These are phyloP conservation scores for Diophrys sp. DNA, from an alignment of 73 alveolate genomes.

Conservation along the genomic window DNA sequence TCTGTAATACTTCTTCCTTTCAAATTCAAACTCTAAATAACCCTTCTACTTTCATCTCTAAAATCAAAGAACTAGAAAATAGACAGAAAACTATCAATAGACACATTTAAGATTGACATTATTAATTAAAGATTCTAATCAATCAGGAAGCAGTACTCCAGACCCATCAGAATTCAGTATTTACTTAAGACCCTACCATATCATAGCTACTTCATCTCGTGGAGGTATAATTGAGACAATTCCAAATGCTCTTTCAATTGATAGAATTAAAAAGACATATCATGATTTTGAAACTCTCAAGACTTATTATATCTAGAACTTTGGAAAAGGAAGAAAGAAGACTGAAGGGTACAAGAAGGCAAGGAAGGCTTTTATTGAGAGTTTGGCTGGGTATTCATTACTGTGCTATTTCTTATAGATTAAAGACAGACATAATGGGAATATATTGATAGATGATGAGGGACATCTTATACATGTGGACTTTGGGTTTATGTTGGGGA, in stretches of 20 bases:
- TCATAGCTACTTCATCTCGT: slow-evolving; percentile 46
- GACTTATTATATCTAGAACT: slow-evolving; percentile 50
- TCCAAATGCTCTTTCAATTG: slow-evolving; percentile 53
- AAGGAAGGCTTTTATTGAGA: slow-evolving; percentile 57
- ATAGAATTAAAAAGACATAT: slow-evolving; percentile 43
- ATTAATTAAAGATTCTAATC: too few relatives aligned
- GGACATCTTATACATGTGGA: slow-evolving; percentile 98
- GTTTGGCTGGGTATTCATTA: slow-evolving; percentile 88
- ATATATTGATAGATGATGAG: slow-evolving; percentile 89
- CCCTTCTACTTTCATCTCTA: too few relatives aligned
- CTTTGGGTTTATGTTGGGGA: slow-evolving; percentile 96
- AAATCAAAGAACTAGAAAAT: too few relatives aligned
- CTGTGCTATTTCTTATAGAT: slow-evolving; percentile 88
- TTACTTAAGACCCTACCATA: slow-evolving; percentile 56
- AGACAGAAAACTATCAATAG: too few relatives aligned
- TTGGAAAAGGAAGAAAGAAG: slow-evolving; percentile 24
- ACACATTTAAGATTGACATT: too few relatives aligned
- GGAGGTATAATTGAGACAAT: slow-evolving; percentile 60
- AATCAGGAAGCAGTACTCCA: too few relatives aligned
- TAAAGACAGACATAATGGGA: slow-evolving; percentile 98
- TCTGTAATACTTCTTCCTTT: too few relatives aligned
- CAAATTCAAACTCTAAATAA: too few relatives aligned
- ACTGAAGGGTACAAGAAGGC: slow-evolving; percentile 34
- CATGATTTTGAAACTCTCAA: slow-evolving; percentile 51
- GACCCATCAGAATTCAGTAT: slow-evolving; percentile 60